Evolutionary conservation across 2,329 filamentous ascomycete species (phyloP).

Genomic region (Phialemoniopsis sp.): DNA sequence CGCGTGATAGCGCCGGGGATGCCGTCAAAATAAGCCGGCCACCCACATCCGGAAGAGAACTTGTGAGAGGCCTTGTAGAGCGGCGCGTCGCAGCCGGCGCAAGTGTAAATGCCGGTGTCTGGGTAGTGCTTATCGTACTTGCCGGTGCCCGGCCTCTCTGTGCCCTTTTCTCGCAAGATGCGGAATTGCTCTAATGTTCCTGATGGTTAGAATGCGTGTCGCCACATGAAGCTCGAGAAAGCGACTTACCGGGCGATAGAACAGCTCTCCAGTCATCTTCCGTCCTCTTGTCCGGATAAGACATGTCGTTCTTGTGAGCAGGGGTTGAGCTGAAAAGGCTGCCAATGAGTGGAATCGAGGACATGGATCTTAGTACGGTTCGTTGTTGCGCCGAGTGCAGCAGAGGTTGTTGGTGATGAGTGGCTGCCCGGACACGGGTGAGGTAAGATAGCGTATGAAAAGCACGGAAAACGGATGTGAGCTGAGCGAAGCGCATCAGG

Average conservation of each 20-base stretch:
- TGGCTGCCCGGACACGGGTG: conserved; percentile 24
- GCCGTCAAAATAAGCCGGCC: conserved; percentile 97
- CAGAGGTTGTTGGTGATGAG: conserved; percentile 8
- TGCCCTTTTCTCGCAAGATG: conserved; percentile 87
- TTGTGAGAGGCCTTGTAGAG: conserved; percentile 93
- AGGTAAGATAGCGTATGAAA: conserved; percentile 43
- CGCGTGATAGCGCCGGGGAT: conserved; percentile 86
- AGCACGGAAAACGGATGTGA: conserved; percentile 39
- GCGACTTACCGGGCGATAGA: conserved; percentile 55
- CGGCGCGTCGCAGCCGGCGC: conserved; percentile 79
- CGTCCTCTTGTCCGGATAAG: conserved; percentile 75
- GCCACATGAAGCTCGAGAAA: too few relatives aligned
- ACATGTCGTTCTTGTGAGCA: conserved; percentile 54
- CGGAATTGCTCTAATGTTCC: conserved; percentile 90
- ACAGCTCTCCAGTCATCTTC: conserved; percentile 88
- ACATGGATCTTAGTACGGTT: conserved; percentile 52
- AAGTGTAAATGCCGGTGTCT: conserved; percentile 73
- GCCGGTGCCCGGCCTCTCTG: conserved; percentile 75
- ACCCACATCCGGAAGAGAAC: conserved; percentile 94
- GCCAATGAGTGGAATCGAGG: conserved; percentile 73
- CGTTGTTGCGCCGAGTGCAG: conserved; percentile 14
- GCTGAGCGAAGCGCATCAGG: conserved; percentile 46
- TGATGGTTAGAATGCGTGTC: too few relatives aligned
- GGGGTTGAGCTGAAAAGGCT: conserved; percentile 67
- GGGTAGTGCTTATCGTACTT: conserved; percentile 86